Evolutionary conservation across 2,329 filamentous ascomycete genomes (phyloP).

Genomic region (Ophiocordyceps australis): DNA sequence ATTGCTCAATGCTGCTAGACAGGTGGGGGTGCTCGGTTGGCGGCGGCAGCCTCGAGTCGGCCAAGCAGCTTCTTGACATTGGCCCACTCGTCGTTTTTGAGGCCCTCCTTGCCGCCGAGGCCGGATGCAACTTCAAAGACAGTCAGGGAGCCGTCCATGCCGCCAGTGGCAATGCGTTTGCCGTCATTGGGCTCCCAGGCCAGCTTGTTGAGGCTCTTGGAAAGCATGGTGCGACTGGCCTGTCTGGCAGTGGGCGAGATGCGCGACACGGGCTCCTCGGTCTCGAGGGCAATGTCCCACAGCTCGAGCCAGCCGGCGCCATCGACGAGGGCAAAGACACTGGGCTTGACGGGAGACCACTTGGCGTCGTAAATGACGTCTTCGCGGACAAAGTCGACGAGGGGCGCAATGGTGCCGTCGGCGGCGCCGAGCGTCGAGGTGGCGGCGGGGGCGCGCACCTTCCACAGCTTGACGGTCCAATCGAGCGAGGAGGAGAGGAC

Average conservation of each 20-base stretch:
- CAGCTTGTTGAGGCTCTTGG: conserved; percentile 81
- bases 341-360: conserved; percentile 89
- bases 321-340: conserved; percentile 87
- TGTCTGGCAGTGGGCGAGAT: conserved; percentile 53
- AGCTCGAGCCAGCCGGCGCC: conserved; percentile 83
- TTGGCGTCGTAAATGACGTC: conserved; percentile 92
- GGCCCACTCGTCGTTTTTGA: conserved; percentile 80
- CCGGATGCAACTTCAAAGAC: conserved; percentile 82
- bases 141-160: conserved; percentile 76
- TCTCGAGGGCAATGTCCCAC: conserved; percentile 87
- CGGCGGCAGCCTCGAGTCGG: conserved; percentile 46
- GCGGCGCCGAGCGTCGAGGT: conserved; percentile 39
- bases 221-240: conserved; percentile 50
- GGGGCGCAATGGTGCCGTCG: conserved; percentile 43
- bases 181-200: conserved; percentile 89
- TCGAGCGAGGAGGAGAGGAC: conserved; percentile 85
- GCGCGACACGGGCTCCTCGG: conserved; percentile 75
- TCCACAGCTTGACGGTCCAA: conserved; percentile 97
- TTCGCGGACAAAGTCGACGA: conserved; percentile 83
- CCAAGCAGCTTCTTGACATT: conserved; percentile 80
- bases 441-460: conserved; percentile 65
- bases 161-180: conserved; percentile 71
- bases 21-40: conserved; percentile 30
- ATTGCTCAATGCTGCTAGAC: too few relatives aligned
- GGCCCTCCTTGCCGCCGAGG: conserved; percentile 66